Base-by-base conservation (phyloP, 352 stramenopile genomes). In the Globisporangium cederbergense region DNA sequence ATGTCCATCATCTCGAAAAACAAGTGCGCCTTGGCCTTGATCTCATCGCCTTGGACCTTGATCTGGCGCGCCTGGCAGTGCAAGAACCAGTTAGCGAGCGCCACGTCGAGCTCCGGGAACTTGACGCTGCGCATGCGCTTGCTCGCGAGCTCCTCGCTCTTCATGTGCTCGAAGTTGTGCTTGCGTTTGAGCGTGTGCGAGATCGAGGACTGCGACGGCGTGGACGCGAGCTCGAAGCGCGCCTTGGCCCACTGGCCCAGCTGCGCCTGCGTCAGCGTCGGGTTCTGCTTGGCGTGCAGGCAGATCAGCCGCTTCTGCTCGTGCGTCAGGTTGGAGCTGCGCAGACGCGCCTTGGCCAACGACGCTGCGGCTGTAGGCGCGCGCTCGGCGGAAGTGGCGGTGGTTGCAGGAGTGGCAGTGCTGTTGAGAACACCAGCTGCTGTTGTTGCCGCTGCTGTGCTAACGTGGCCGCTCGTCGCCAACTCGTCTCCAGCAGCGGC, bases 301-400 rank as follows among this genome's bases (percentile, higher is more conserved):
- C 84, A 93, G 64, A 93, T 90, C 45, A 88, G 69, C 0, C 82
- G 81, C 76, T 93, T 93, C 71, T 93, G 84, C 62, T 90, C 84
- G 65, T 89, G 80, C 59, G 84, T 93, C 51, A 93, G 76, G 71
- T 90, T 93, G 50, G 76, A 76, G 63, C 76, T 88, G 78, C 83
- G 79, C 43, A 75, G 64, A 68, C 79, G 78, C 22, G 76, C 58
- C 64, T 83, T 86, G 52, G 18, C 30, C 30, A 4, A 18, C 22
- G 47, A 53, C 10, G 47, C 10, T 11, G 47, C 22, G 1, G 28
- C 28, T 16, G 49, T 20, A 13, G 18, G 49, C 14, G 25, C n/a
- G 25, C 22, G 6, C 28, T 38, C 49, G 14, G 10, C 25, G 14
- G 10, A 3, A 9, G 32, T 28, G 10, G 14, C 25, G 40, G 40